A percentile compares a stretch with the other conserved stretches of the same genome.
phyloP scores from a whole-genome alignment of 2,329 filamentous ascomycete species.

The Calonectria crousiana region DNA sequence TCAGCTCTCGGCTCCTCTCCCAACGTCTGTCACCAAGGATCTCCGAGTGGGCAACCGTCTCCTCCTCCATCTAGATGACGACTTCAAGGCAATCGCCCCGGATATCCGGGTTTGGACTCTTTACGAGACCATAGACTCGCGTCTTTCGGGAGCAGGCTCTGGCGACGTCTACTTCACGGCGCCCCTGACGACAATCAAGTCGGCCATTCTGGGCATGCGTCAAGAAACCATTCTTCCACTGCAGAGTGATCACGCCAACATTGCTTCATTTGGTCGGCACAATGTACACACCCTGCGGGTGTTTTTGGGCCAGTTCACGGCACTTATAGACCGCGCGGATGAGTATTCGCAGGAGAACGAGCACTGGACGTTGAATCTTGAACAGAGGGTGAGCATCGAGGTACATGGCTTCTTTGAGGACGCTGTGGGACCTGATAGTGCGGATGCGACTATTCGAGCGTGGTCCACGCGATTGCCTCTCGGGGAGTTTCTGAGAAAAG shows the following conservation, averaged over 20 bases:
- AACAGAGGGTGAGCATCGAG: conserved; percentile 68
- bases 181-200: conserved; percentile 70
- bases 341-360: conserved; percentile 43
- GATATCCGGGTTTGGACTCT: conserved; percentile 73
- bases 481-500: conserved; percentile 66
- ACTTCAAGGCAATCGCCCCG: conserved; percentile 67
- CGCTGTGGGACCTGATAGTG: conserved; percentile 45
- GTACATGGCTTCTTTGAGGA: conserved; percentile 72
- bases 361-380: conserved; percentile 62
- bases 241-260: conserved; percentile 67
- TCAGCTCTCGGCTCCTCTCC: conserved; percentile 63
- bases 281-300: conserved; percentile 62
- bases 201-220: conserved; percentile 62
- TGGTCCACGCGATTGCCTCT: conserved; percentile 66
- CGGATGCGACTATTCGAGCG: conserved; percentile 57
- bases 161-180: conserved; percentile 69
- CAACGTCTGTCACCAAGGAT: conserved; percentile 61
- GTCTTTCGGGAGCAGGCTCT: conserved; percentile 59
- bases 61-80: conserved; percentile 63
- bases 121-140: conserved; percentile 72
- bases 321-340: conserved; percentile 50
- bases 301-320: conserved; percentile 51
- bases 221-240: conserved; percentile 65
- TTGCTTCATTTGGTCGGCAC: conserved; percentile 64
- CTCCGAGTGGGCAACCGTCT: conserved; percentile 63